phyloP scores from a whole-genome alignment of 73 alveolate species.

The Blepharisma japonicum region DNA sequence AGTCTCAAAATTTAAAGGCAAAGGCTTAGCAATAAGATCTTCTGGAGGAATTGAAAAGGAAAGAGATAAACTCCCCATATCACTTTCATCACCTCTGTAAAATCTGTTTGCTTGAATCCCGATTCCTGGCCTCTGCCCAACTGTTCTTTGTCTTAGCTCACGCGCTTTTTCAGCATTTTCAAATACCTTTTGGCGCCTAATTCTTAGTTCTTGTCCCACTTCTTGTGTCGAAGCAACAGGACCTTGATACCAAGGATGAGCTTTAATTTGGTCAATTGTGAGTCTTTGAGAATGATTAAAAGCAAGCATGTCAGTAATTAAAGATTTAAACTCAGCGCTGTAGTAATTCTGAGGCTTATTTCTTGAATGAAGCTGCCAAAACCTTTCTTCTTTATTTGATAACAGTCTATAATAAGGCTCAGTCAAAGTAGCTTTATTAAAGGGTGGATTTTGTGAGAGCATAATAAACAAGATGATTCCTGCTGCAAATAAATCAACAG shows the following conservation, averaged over 20 bases:
- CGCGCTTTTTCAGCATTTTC: too few relatives aligned
- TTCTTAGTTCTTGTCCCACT: not conserved
- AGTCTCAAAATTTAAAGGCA: too few relatives aligned
- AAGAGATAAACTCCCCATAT: too few relatives aligned
- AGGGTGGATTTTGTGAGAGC: conserved; percentile 61
- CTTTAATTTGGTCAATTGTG: conserved; percentile 58
- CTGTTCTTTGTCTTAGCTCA: too few relatives aligned
- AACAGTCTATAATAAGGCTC: conserved; percentile 50
- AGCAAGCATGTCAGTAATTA: conserved; percentile 59
- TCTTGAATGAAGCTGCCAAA: conserved; percentile 59
- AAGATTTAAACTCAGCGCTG: conserved; percentile 54
- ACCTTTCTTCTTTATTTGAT: conserved; percentile 47
- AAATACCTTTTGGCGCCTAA: too few relatives aligned
- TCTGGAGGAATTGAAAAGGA: too few relatives aligned
- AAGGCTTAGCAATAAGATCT: too few relatives aligned
- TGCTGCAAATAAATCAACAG: conserved; percentile 61
- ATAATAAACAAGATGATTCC: conserved; percentile 71
- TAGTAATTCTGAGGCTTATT: conserved; percentile 43
- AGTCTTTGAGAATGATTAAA: conserved; percentile 67
- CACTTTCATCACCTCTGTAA: too few relatives aligned
- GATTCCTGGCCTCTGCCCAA: too few relatives aligned
- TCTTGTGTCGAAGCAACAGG: conserved; percentile 10
- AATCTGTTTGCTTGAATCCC: too few relatives aligned
- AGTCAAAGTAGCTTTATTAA: conserved; percentile 30
- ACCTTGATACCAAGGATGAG: conserved; percentile 70